Evolutionary conservation across 345 rosid genomes (phyloP).

Genomic region (Hypericum perforatum): DNA sequence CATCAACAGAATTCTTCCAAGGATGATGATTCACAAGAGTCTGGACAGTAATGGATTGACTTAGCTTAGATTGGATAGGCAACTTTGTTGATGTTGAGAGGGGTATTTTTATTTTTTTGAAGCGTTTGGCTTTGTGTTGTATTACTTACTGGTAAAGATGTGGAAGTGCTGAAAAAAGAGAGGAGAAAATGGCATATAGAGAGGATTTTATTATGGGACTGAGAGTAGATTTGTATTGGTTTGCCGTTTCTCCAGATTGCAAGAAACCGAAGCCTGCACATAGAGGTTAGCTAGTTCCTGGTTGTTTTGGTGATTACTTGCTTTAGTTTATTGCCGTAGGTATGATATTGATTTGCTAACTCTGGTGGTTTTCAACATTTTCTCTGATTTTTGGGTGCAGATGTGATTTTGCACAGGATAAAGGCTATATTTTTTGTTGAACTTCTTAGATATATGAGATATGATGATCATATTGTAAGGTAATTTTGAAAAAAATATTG

Average conservation of each 20-base stretch:
- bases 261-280: conserved; percentile 20
- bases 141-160: conserved; percentile 9
- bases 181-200: conserved; percentile 13
- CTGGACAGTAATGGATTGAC: conserved; percentile 52
- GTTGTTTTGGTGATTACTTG: not conserved
- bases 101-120: conserved; percentile 23
- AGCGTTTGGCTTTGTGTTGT: conserved; percentile 42
- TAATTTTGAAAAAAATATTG: conserved; percentile 12
- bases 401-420: conserved; percentile 43
- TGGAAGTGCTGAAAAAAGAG: conserved; percentile 15
- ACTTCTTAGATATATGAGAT: conserved; percentile 47
- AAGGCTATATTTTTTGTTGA: conserved; percentile 33
- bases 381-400: conserved; percentile 43
- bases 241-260: not conserved
- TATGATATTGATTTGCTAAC: conserved; percentile 8
- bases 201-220: conserved; percentile 17
- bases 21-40: conserved; percentile 82
- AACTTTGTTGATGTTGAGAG: conserved; percentile 24
- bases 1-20: conserved; percentile 41
- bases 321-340: not conserved
- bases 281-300: conserved; percentile 27
- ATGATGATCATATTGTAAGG: conserved; percentile 42
- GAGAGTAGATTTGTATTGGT: conserved; percentile 36
- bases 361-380: conserved; percentile 15
- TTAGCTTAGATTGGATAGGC: conserved; percentile 17